phyloP scores from a whole-genome alignment of 2,329 filamentous ascomycete species.

The Penicillium sp. region DNA sequence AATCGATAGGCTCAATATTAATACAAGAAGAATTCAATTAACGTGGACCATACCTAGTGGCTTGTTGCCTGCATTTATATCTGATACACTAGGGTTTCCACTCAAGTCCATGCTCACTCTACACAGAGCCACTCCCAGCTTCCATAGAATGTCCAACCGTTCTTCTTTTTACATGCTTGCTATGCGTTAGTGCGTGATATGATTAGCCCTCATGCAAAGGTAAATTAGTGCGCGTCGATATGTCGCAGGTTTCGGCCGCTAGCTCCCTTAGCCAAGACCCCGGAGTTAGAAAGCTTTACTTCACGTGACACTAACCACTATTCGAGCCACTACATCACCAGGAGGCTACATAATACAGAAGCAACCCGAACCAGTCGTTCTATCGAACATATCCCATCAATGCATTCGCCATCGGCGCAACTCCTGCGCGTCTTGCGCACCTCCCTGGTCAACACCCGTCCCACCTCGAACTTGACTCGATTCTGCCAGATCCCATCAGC shows the following conservation, averaged over 20 bases:
- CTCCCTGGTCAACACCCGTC: slow-evolving; percentile 25
- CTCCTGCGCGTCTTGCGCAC: slow-evolving; percentile 43
- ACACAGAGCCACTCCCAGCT: neutral
- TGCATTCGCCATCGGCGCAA: slow-evolving; percentile 42
- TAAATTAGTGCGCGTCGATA: neutral
- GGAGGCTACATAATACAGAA: neutral
- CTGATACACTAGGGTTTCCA: neutral
- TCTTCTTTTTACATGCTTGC: neutral
- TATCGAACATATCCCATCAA: slow-evolving; percentile 11
- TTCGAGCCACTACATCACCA: neutral
- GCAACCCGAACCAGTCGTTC: neutral
- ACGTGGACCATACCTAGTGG: neutral
- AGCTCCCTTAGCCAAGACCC: slow-evolving; percentile 6
- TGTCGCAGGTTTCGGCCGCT: neutral
- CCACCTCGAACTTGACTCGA: slow-evolving; percentile 11
- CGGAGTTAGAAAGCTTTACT: slow-evolving; percentile 1
- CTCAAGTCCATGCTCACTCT: neutral
- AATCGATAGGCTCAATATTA: slow-evolving; percentile 24
- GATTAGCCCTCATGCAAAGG: neutral
- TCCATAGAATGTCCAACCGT: neutral
- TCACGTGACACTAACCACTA: neutral
- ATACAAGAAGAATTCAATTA: slow-evolving; percentile 19
- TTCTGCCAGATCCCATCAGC: slow-evolving; percentile 11
- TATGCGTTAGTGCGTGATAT: neutral
- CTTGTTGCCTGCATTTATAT: neutral